phyloP scores from a whole-genome alignment of 169 alveolate species.

The Plasmodium malariae region DNA sequence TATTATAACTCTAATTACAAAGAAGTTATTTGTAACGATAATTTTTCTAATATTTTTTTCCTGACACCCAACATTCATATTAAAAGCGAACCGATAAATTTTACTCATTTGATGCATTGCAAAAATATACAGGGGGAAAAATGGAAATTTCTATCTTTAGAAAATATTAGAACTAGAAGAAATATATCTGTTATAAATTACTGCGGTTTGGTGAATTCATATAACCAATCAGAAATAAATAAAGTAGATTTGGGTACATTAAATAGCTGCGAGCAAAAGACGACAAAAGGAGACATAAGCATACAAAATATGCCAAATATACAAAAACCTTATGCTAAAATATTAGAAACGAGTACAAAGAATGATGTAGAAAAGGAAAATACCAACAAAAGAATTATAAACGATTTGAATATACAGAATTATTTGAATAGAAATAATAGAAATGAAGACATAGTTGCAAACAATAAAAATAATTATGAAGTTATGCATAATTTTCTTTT shows the following conservation, averaged over 20 bases:
- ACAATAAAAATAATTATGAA: constrained; percentile 35
- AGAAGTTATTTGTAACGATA: neutral
- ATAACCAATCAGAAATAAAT: neutral
- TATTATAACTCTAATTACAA: constrained; percentile 11
- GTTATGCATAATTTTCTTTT: constrained; percentile 10
- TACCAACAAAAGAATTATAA: constrained; percentile 62
- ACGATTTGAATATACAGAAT: constrained; percentile 1
- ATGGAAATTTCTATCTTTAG: constrained; percentile 43
- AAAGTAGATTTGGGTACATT: constrained; percentile 1
- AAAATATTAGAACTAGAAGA: constrained; percentile 25
- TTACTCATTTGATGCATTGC: constrained; percentile 29
- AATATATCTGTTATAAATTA: constrained; percentile 41
- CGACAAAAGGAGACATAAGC: neutral
- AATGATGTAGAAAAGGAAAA: constrained; percentile 67
- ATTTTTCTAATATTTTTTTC: constrained; percentile 32
- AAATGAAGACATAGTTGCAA: constrained; percentile 55
- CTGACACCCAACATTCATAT: constrained; percentile 54
- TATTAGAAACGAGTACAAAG: constrained; percentile 70
- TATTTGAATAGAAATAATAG: constrained; percentile 48
- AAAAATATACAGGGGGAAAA: constrained; percentile 30
- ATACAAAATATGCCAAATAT: constrained; percentile 34
- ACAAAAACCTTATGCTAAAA: constrained; percentile 60
- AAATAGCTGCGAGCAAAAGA: constrained; percentile 20
- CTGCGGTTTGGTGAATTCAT: constrained; percentile 33
- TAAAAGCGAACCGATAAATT: constrained; percentile 25